Evolutionary conservation across 2,329 filamentous ascomycete species (phyloP).

Genomic region (Colletotrichum truncatum): DNA sequence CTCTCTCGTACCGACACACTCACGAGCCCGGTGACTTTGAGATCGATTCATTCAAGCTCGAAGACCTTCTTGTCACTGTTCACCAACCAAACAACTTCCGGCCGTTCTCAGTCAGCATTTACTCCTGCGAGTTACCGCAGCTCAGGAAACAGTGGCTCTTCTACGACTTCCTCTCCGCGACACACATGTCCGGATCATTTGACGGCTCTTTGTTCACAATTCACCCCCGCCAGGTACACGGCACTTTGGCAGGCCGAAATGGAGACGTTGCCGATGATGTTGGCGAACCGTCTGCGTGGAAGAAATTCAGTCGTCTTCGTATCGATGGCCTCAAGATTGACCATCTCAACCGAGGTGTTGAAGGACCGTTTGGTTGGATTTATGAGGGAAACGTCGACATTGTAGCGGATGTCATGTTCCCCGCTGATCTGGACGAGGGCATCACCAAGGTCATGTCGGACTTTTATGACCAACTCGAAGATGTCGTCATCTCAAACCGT

Average conservation of each 20-base stretch:
- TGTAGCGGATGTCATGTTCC: slow-evolving; percentile 94
- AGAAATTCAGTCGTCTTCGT: slow-evolving; percentile 91
- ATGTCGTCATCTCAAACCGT: slow-evolving; percentile 83
- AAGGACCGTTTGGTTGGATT: slow-evolving; percentile 97
- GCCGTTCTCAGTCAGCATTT: slow-evolving; percentile 96
- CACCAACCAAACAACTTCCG: slow-evolving; percentile 91
- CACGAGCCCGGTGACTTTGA: slow-evolving; percentile 95
- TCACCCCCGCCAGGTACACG: slow-evolving; percentile 90
- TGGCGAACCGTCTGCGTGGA: slow-evolving; percentile 80
- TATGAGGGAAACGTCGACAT: slow-evolving; percentile 97
- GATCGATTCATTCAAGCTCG: slow-evolving; percentile 95
- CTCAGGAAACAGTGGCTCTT: slow-evolving; percentile 96
- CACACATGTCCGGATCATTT: slow-evolving; percentile 94
- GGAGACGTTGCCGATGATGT: slow-evolving; percentile 65
- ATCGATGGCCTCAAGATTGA: slow-evolving; percentile 96
- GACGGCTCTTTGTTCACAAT: slow-evolving; percentile 98
- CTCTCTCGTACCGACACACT: slow-evolving; percentile 86
- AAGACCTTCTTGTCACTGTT: slow-evolving; percentile 90
- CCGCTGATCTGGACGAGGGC: slow-evolving; percentile 85
- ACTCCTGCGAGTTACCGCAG: slow-evolving; percentile 91
- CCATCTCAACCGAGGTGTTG: slow-evolving; percentile 91
- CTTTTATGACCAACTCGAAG: slow-evolving; percentile 95
- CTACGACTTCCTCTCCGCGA: slow-evolving; percentile 95
- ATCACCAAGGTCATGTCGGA: slow-evolving; percentile 96
- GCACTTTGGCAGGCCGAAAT: slow-evolving; percentile 72